These are phyloP conservation scores for Cercophora samala DNA, from an alignment of 495 filamentous ascomycete species.

Conservation along the genomic window DNA sequence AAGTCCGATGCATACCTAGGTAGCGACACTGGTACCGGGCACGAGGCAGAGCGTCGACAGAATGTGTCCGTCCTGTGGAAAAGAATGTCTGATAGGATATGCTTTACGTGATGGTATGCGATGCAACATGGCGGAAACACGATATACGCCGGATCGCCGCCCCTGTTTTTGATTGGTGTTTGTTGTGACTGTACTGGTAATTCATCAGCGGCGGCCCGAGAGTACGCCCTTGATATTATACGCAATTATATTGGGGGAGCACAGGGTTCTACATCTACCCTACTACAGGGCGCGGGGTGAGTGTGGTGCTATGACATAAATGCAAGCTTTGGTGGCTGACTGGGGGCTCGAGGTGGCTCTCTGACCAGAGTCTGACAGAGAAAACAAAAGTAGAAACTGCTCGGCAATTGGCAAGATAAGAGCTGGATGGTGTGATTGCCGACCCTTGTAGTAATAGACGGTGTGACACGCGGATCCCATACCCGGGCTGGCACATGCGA, in stretches of 20 bases:
- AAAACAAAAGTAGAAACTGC: not conserved
- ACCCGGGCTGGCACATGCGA: not conserved
- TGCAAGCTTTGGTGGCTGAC: not conserved
- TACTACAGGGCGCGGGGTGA: not conserved
- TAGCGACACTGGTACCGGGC: not conserved
- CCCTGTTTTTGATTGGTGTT: not conserved
- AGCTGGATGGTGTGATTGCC: not conserved
- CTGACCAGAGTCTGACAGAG: not conserved
- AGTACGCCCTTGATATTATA: not conserved
- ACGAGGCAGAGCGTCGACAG: not conserved
- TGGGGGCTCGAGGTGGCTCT: not conserved
- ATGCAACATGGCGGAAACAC: not conserved
- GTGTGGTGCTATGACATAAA: not conserved
- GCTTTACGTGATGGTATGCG: not conserved
- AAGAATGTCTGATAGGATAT: not conserved
- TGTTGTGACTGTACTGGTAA: not conserved
- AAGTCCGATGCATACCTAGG: not conserved
- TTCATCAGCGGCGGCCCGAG: not conserved
- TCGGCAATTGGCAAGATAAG: not conserved
- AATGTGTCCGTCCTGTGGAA: not conserved
- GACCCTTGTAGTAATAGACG: not conserved
- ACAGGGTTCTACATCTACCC: not conserved
- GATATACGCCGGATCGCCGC: not conserved
- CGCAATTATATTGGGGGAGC: not conserved
- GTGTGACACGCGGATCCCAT: not conserved